Base-by-base conservation (phyloP, 371 early-diverging fungal species). In the Mortierella sp. region DNA sequence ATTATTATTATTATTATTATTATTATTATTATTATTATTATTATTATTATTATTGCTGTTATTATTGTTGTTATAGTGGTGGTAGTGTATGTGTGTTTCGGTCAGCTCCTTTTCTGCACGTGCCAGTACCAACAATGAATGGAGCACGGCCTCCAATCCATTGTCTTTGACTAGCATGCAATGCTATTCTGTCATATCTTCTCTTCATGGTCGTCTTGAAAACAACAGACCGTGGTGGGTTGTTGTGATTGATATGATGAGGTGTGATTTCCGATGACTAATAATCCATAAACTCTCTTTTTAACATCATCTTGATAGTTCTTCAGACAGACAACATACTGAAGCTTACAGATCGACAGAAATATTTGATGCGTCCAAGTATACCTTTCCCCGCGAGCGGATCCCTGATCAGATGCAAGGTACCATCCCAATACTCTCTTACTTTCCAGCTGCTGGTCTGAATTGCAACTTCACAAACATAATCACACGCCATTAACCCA, bases 321-420 rank as follows among this genome's bases (percentile, higher is more conserved):
- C 81, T 16, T 81, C 81, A 33, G 81, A 81, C 69, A 68, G 76
- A 52, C 75, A 72, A 32, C 81, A 81, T 45, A 81, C 81, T 24
- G 81, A 81, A 28, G 76, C 81, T 16, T 81, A 81, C 60, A 76
- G 81, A 52, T 81, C 81, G 32, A 72, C 76, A 64, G 76, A 74
- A 64, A 41, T 72, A 52, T 81, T 81, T 67, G 81, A 81, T 69
- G 62, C 58, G 10, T 75, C 81, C 48, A 81, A 63, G 8, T 81
- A 81, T 24, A 72, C 72, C 58, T 81, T 81, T 57, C 81, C 81
- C 16, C 68, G 81, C 47, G 63, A 72, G 9, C 45, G 76, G 21
- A 40, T 81, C 69, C 76, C 81, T 19, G 58, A 48, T 3, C 63
- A 72, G 61, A 81, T 81, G 81, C 41, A 81, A 63, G 81, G 81